phyloP scores from a whole-genome alignment of 352 stramenopile genomes.

The Globisporangium middletonii region DNA sequence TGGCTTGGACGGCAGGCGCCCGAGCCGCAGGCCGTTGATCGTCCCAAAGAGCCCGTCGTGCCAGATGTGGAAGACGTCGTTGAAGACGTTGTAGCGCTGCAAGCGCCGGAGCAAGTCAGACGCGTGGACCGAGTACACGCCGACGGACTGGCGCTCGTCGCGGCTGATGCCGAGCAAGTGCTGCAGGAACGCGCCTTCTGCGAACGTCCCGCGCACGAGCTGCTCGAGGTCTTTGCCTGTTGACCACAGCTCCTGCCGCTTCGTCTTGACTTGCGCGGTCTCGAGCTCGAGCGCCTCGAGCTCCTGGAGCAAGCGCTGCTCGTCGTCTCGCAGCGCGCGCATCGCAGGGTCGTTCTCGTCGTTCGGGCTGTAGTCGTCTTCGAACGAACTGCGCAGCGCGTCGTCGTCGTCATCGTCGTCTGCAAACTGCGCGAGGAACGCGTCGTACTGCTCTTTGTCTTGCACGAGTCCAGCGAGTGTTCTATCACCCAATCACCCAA shows the following conservation, averaged over 20 bases:
- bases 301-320: constrained; percentile 42
- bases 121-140: constrained; percentile 72
- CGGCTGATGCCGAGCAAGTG: constrained; percentile 64
- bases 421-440: constrained; percentile 45
- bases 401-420: constrained; percentile 30
- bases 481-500: constrained; percentile 13
- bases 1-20: constrained; percentile 66
- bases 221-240: constrained; percentile 66
- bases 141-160: constrained; percentile 70
- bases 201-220: constrained; percentile 66
- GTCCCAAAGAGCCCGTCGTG: constrained; percentile 86
- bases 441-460: constrained; percentile 47
- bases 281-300: constrained; percentile 56
- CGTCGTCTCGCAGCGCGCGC: constrained; percentile 54
- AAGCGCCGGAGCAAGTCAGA: constrained; percentile 74
- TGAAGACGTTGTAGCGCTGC: constrained; percentile 86
- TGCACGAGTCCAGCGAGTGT: constrained; percentile 38
- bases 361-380: constrained; percentile 16
- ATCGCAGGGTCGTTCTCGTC: constrained; percentile 41
- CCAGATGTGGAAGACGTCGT: constrained; percentile 91
- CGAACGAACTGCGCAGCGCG: background rate
- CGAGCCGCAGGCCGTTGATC: constrained; percentile 86
- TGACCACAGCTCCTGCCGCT: constrained; percentile 67
- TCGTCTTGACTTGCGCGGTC: constrained; percentile 39
- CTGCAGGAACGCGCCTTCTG: constrained; percentile 70